Evolutionary conservation across 805 yeast species (phyloP).

Genomic region (Wickerhamomyces ciferrii): DNA sequence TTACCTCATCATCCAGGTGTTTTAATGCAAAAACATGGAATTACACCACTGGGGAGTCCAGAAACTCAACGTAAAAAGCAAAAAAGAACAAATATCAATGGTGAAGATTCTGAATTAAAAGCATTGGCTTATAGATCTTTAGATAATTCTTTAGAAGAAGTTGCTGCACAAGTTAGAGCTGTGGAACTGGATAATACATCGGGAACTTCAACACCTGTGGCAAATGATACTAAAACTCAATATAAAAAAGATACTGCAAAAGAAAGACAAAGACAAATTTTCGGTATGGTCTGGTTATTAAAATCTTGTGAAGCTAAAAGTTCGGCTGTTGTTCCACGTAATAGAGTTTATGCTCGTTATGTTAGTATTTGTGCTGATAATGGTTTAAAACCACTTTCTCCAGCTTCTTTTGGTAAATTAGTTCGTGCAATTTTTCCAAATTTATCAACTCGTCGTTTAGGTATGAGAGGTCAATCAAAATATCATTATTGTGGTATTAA

Average conservation of each 20-base stretch:
- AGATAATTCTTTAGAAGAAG: constrained; percentile 31
- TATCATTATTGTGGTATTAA: constrained; percentile 80
- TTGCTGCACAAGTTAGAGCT: constrained; percentile 39
- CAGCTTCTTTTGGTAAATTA: constrained; percentile 74
- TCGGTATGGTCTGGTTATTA: constrained; percentile 78
- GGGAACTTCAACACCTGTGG: constrained; percentile 17
- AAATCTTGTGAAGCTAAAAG: constrained; percentile 49
- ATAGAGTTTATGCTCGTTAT: constrained; percentile 63
- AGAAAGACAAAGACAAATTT: constrained; percentile 67
- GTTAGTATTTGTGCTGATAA: constrained; percentile 50
- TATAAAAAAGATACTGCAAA: constrained; percentile 27
- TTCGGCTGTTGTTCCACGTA: constrained; percentile 57
- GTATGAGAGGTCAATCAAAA: constrained; percentile 73
- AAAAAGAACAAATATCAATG: constrained; percentile 22
- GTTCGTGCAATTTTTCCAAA: constrained; percentile 59
- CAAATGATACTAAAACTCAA: constrained; percentile 22
- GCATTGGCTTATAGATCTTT: constrained; percentile 26
- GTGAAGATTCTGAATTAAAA: constrained; percentile 31
- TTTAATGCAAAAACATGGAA: constrained; percentile 1
- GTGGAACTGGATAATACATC: constrained; percentile 27
- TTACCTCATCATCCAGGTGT: constrained; percentile 2
- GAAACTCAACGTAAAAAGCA: constrained; percentile 19
- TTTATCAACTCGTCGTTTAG: constrained; percentile 67
- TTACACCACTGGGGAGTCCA: constrained; percentile 8
- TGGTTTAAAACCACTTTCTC: constrained; percentile 55